Evolutionary conservation across 768 basidiomycete species (phyloP).

Genomic region (Trametes cinnabarina): DNA sequence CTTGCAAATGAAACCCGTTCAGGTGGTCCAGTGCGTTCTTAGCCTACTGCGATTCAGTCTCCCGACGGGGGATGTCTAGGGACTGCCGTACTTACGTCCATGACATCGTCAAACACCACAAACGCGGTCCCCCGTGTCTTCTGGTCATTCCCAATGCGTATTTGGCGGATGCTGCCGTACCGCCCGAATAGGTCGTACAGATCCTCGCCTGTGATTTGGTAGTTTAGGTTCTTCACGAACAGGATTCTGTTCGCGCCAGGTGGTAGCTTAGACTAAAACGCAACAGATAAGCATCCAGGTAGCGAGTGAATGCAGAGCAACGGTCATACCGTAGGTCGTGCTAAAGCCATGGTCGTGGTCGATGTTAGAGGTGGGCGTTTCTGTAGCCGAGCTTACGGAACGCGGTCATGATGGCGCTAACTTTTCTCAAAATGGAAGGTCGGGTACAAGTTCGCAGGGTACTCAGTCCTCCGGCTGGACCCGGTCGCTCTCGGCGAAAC

Average conservation of each 20-base stretch:
- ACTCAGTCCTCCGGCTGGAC: too few relatives aligned
- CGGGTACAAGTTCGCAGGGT: neutral
- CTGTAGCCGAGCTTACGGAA: neutral
- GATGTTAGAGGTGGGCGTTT: neutral
- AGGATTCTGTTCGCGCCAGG: conserved; percentile 90
- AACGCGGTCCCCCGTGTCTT: conserved; percentile 97
- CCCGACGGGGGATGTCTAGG: neutral
- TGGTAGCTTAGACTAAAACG: conserved; percentile 73
- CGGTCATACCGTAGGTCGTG: conserved; percentile 63
- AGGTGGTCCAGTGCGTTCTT: conserved; percentile 96
- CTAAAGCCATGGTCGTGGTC: conserved; percentile 52
- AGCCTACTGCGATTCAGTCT: conserved; percentile 51
- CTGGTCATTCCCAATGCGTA: conserved; percentile 86
- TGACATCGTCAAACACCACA: conserved; percentile 93
- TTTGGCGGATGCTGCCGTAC: conserved; percentile 94
- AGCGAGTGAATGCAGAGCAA: neutral
- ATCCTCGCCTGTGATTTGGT: conserved; percentile 90
- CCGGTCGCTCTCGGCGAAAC: too few relatives aligned
- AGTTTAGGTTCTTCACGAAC: conserved; percentile 91
- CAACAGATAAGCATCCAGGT: neutral
- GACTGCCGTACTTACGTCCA: conserved; percentile 64
- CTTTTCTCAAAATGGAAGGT: conserved; percentile 3
- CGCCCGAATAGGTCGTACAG: conserved; percentile 96
- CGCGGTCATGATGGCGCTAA: neutral
- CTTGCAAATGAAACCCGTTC: conserved; percentile 97